Conservation (phyloP, 495 filamentous ascomycete species). For the Margaritispora aquatica region DNA sequence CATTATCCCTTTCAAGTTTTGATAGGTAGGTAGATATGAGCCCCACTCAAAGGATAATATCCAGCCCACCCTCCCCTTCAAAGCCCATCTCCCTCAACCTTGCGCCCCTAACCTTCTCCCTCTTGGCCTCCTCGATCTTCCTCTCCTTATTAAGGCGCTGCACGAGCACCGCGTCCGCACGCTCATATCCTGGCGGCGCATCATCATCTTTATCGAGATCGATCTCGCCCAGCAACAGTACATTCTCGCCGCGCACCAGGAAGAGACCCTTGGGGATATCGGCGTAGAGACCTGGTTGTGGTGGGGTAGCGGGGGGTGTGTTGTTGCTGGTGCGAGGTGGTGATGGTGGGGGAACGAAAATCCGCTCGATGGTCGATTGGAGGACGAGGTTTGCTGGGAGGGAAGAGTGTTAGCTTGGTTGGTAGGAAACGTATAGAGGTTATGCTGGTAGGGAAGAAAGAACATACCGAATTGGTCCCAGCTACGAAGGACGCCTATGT, state of each 20-base stretch:
- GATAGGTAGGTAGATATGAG: no score
- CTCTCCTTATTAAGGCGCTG: slow-evolving; percentile 65
- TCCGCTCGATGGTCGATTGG: slow-evolving; percentile 81
- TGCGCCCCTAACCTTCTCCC: slow-evolving; percentile 60
- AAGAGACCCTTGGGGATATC: slow-evolving; percentile 79
- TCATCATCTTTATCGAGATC: slow-evolving; percentile 94
- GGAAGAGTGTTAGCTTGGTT: not conserved
- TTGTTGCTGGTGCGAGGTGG: slow-evolving; percentile 30
- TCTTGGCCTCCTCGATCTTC: slow-evolving; percentile 62
- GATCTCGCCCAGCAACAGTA: slow-evolving; percentile 86
- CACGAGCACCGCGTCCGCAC: slow-evolving; percentile 63
- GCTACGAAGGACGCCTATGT: slow-evolving; percentile 85
- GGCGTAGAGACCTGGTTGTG: slow-evolving; percentile 55
- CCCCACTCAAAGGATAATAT: slow-evolving; percentile 59
- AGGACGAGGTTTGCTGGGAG: slow-evolving; percentile 82
- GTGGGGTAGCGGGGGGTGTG: slow-evolving; percentile 15
- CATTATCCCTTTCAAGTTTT: not conserved
- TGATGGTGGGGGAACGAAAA: slow-evolving; percentile 42
- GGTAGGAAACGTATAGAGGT: not conserved
- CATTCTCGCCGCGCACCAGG: slow-evolving; percentile 90
- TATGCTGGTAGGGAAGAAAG: not conserved
- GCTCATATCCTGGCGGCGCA: slow-evolving; percentile 60
- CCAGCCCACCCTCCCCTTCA: slow-evolving; percentile 77
- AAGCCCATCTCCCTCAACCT: slow-evolving; percentile 74
- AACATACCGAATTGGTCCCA: slow-evolving; percentile 95